phyloP scores from a whole-genome alignment of 352 stramenopile species.

The Globisporangium paddicum region DNA sequence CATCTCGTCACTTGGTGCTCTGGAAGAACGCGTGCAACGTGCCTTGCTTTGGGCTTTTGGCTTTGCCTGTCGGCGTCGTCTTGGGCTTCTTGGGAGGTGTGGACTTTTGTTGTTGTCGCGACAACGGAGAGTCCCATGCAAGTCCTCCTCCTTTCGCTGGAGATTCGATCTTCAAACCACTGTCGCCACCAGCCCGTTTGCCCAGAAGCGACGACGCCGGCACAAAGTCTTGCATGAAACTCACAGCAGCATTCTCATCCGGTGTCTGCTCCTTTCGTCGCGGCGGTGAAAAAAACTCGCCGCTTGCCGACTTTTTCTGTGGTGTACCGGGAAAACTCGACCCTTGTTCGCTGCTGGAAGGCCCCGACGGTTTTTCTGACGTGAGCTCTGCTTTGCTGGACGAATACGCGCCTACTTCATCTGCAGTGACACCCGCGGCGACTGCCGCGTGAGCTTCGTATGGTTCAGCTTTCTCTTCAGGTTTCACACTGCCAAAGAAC shows the following conservation, averaged over 20 bases:
- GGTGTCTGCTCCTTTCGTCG: conserved; percentile 3
- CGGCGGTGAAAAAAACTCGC: conserved; percentile 9
- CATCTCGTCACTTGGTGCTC: conserved; percentile 12
- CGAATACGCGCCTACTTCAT: neutral
- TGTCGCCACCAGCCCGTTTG: conserved; percentile 16
- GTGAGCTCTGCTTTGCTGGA: neutral
- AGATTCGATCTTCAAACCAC: neutral
- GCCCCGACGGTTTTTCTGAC: neutral
- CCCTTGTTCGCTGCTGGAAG: neutral
- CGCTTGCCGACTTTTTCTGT: neutral
- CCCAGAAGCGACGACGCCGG: conserved; percentile 42
- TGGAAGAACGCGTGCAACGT: conserved; percentile 36
- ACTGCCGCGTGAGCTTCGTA: neutral
- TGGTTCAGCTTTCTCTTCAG: conserved; percentile 16
- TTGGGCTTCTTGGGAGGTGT: conserved; percentile 10
- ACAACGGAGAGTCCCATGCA: neutral
- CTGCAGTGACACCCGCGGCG: neutral
- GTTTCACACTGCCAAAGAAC: conserved; percentile 56
- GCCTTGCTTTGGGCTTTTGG: conserved; percentile 15
- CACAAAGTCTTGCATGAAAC: conserved; percentile 24
- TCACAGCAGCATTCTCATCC: neutral
- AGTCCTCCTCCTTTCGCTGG: neutral
- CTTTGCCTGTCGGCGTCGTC: neutral
- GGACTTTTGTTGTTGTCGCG: neutral
- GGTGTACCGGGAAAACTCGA: neutral